Evolutionary conservation across 805 yeast genomes (phyloP).

Genomic region (Ogataea pignaliae): DNA sequence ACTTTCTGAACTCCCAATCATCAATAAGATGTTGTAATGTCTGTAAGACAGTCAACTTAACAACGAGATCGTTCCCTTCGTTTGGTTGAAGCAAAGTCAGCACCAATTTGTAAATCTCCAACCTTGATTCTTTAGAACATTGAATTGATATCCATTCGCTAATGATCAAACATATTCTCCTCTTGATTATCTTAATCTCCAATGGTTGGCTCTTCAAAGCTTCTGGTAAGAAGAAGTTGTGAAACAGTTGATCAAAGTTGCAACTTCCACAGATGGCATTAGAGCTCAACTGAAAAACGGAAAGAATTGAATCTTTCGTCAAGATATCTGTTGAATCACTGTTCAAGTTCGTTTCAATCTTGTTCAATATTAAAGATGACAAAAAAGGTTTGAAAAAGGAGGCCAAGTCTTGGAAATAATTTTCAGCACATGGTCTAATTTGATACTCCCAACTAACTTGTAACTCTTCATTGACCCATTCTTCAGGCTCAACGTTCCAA

Average conservation of each 20-base stretch:
- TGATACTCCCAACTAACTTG: conserved; percentile 78
- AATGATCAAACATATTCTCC: conserved; percentile 74
- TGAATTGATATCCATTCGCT: conserved; percentile 76
- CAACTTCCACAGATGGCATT: conserved; percentile 59
- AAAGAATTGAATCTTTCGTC: conserved; percentile 71
- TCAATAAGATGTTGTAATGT: conserved; percentile 66
- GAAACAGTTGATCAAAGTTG: conserved; percentile 62
- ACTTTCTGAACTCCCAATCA: conserved; percentile 81
- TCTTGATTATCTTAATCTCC: conserved; percentile 58
- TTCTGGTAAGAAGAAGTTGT: conserved; percentile 64
- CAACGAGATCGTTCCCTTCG: conserved; percentile 68
- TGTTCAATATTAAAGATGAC: conserved; percentile 51
- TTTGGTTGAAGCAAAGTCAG: conserved; percentile 37
- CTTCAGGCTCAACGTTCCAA: conserved; percentile 88
- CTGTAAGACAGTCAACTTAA: conserved; percentile 67
- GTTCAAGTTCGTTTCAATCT: conserved; percentile 43
- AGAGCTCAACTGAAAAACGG: conserved; percentile 79
- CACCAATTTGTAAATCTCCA: conserved; percentile 55
- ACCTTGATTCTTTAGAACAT: conserved; percentile 54
- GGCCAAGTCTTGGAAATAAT: conserved; percentile 72
- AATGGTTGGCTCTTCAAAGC: conserved; percentile 41
- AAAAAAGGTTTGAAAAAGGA: conserved; percentile 55
- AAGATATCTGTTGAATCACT: conserved; percentile 41
- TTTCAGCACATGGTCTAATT: conserved; percentile 82
- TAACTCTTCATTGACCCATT: conserved; percentile 82